Percentiles rank a stretch among this genome's conserved stretches.
Evolutionary conservation across 352 stramenopile genomes (phyloP).

Genomic region (Globisporangium canariense): DNA sequence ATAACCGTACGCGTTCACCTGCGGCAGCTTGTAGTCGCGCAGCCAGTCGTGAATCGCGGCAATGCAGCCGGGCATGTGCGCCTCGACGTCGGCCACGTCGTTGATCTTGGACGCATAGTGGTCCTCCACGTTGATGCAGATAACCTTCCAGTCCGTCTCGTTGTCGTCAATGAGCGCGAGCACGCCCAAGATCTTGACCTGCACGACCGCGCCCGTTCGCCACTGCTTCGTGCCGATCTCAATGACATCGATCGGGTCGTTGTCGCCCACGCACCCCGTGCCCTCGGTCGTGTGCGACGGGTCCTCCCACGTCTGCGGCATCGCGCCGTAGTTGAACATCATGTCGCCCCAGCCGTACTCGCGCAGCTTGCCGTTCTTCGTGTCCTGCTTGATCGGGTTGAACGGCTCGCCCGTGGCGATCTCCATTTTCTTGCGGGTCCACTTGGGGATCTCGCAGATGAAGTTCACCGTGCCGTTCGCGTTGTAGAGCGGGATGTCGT

Average conservation of each 20-base stretch:
- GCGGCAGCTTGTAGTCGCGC: constrained; percentile 99
- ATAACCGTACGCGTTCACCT: constrained; percentile 99
- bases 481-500: constrained; percentile 96
- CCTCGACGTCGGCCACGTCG: constrained; percentile 97
- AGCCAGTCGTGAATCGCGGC: constrained; percentile 96
- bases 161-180: constrained; percentile 99
- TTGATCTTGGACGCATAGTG: constrained; percentile 96
- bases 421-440: constrained; percentile 99
- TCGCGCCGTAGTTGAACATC: constrained; percentile 99
- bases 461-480: constrained; percentile 85
- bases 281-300: constrained; percentile 84
- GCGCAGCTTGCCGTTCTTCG: constrained; percentile 96
- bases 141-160: constrained; percentile 99
- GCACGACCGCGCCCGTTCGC: constrained; percentile 91
- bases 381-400: constrained; percentile 99
- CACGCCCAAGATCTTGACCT: constrained; percentile 98
- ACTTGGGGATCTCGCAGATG: constrained; percentile 98
- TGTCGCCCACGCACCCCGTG: constrained; percentile 89
- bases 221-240: constrained; percentile 96
- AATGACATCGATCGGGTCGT: constrained; percentile 98
- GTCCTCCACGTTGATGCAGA: constrained; percentile 96
- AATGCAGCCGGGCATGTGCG: constrained; percentile 92
- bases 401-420: constrained; percentile 93
- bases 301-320: constrained; percentile 99
- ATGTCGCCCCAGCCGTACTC: constrained; percentile 96